Percentiles rank a stretch among this genome's conserved stretches.
phyloP scores from a whole-genome alignment of 805 yeast species.

The Cyberlindnera galapagoensis region DNA sequence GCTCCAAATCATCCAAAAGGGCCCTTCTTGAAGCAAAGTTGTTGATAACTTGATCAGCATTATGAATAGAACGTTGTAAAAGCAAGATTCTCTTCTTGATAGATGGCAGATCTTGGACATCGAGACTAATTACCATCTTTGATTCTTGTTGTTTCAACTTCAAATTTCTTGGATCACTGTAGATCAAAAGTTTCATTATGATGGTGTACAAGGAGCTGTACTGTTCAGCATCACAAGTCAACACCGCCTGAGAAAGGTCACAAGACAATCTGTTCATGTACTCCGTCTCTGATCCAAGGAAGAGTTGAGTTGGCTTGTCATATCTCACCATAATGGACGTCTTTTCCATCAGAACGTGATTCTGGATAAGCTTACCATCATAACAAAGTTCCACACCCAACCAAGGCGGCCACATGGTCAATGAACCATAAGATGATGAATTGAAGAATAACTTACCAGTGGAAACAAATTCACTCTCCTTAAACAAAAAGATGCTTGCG shows the following conservation, averaged over 20 bases:
- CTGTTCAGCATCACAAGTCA: constrained; percentile 68
- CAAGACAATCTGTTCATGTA: constrained; percentile 45
- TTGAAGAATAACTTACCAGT: constrained; percentile 39
- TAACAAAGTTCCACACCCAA: constrained; percentile 65
- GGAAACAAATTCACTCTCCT: constrained; percentile 39
- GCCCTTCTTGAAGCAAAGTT: constrained; percentile 45
- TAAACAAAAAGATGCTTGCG: constrained; percentile 67
- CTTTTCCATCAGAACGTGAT: constrained; percentile 53
- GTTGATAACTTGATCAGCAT: constrained; percentile 34
- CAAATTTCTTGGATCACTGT: constrained; percentile 65
- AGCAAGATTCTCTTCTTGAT: constrained; percentile 40
- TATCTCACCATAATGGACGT: constrained; percentile 57
- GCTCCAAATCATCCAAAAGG: constrained; percentile 42
- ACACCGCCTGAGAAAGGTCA: constrained; percentile 62
- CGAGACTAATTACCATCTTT: constrained; percentile 62
- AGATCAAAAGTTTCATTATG: constrained; percentile 56
- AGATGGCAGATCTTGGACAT: constrained; percentile 52
- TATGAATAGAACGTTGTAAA: constrained; percentile 43
- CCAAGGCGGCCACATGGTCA: constrained; percentile 83
- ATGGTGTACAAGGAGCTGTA: constrained; percentile 62
- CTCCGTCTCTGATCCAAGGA: constrained; percentile 23
- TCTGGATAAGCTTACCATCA: constrained; percentile 40
- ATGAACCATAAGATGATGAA: constrained; percentile 54
- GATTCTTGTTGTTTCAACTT: constrained; percentile 52
- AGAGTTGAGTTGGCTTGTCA: constrained; percentile 45